A percentile compares a stretch with the other conserved stretches of the same genome.
Evolutionary conservation across 1,284 basidiomycete genomes (phyloP).

Genomic region (Thecaphora frezii): DNA sequence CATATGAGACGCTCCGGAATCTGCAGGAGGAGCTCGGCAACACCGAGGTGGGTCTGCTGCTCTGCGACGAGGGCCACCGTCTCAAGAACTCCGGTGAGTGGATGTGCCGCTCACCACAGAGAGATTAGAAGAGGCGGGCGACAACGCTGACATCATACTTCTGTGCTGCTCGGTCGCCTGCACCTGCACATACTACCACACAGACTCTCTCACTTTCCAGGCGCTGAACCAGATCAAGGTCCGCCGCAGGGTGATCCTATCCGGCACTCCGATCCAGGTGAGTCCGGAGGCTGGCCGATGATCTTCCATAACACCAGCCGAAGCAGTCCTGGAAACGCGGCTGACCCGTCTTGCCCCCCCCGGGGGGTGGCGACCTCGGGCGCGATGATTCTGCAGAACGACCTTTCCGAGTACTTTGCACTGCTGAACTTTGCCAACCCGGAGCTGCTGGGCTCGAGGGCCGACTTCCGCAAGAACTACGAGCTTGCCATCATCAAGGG

Average conservation of each 20-base stretch:
- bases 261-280: slow-evolving; percentile 92
- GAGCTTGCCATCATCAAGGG: slow-evolving; percentile 92
- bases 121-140: too few species aligned
- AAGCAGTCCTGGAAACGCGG: too few species aligned
- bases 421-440: slow-evolving; percentile 96
- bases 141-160: too few species aligned
- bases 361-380: too few species aligned
- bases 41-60: slow-evolving; percentile 77
- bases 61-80: slow-evolving; percentile 96
- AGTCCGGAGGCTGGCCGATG: slow-evolving; percentile 1
- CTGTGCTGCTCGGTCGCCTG: too few species aligned
- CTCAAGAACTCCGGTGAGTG: slow-evolving; percentile 89
- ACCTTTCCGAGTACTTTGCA: slow-evolving; percentile 94
- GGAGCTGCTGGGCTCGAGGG: slow-evolving; percentile 85
- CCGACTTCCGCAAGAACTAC: slow-evolving; percentile 94
- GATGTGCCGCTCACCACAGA: too few species aligned
- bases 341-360: too few species aligned
- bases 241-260: slow-evolving; percentile 90
- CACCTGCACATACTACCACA: not conserved
- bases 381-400: slow-evolving; percentile 77
- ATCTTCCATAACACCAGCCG: too few species aligned
- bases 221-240: slow-evolving; percentile 83
- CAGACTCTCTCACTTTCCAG: slow-evolving; percentile 71
- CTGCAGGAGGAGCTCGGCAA: slow-evolving; percentile 51
- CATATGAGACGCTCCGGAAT: slow-evolving; percentile 84